Conservation (phyloP, 2,329 filamentous ascomycete genomes). For the Penicillium frequentans region DNA sequence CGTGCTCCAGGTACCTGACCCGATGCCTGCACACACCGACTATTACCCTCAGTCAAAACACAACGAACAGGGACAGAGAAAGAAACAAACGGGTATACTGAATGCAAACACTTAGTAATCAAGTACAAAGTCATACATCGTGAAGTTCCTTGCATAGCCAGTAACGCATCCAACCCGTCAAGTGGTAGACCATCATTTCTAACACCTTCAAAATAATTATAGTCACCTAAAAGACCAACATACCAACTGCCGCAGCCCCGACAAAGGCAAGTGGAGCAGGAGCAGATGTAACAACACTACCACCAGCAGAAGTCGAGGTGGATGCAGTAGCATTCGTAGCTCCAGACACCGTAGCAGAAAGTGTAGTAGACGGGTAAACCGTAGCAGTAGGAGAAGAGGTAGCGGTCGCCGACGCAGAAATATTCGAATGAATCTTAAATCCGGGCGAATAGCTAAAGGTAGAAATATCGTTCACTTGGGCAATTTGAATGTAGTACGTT, state of each 20-base stretch:
- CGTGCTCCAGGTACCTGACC: too few species aligned
- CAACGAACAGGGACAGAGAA: too few species aligned
- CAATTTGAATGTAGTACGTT: background rate
- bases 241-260: background rate
- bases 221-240: background rate
- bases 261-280: background rate
- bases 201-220: background rate
- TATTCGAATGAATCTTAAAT: background rate
- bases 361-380: background rate
- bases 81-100: too few species aligned
- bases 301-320: background rate
- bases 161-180: too few species aligned
- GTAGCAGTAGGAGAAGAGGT: background rate
- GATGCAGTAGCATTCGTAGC: background rate
- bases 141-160: too few species aligned
- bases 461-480: background rate
- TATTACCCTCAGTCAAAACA: too few species aligned
- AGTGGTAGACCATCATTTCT: too few species aligned
- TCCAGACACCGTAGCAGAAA: too few species aligned
- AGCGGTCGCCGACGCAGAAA: background rate
- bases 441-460: background rate
- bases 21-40: too few species aligned
- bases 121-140: too few species aligned
- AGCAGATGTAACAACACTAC: background rate
- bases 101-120: background rate